Evolutionary conservation across 495 filamentous ascomycete species (phyloP).

Genomic region (Aspergillus homomorphus): DNA sequence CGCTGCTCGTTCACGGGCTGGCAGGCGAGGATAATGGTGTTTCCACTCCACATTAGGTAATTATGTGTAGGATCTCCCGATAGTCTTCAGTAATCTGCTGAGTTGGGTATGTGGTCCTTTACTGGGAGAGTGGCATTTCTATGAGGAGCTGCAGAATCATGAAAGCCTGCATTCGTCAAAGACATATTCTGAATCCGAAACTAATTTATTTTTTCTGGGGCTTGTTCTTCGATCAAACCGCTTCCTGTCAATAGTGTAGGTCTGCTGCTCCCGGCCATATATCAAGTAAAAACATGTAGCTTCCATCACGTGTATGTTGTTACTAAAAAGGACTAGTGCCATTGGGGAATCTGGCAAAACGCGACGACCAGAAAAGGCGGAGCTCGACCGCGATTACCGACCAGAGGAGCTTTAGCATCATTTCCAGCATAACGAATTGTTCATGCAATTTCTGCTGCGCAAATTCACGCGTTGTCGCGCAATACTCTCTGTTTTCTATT

Average conservation of each 20-base stretch:
- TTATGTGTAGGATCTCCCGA: conserved; percentile 21
- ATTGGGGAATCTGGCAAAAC: conserved; percentile 29
- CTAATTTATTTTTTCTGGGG: too few relatives aligned
- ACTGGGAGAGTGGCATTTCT: too few relatives aligned
- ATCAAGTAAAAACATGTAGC: not conserved
- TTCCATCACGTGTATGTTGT: conserved; percentile 21
- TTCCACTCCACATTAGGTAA: conserved; percentile 14
- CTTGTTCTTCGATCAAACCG: too few relatives aligned
- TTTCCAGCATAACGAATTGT: conserved; percentile 3
- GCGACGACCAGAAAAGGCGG: conserved; percentile 35
- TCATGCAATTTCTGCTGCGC: not conserved
- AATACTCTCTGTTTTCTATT: not conserved
- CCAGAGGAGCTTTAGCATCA: conserved; percentile 17
- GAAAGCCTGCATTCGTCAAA: too few relatives aligned
- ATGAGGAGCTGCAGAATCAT: too few relatives aligned
- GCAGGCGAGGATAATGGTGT: conserved; percentile 20
- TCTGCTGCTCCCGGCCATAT: too few relatives aligned
- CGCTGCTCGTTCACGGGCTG: conserved; percentile 14
- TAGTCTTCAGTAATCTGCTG: too few relatives aligned
- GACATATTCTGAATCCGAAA: too few relatives aligned
- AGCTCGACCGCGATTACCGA: conserved; percentile 26
- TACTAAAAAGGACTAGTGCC: conserved; percentile 29
- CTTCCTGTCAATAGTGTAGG: too few relatives aligned
- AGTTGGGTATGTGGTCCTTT: too few relatives aligned
- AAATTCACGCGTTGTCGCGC: not conserved